Evolutionary conservation across 495 filamentous ascomycete genomes (phyloP).

Genomic region (Halenospora varia): DNA sequence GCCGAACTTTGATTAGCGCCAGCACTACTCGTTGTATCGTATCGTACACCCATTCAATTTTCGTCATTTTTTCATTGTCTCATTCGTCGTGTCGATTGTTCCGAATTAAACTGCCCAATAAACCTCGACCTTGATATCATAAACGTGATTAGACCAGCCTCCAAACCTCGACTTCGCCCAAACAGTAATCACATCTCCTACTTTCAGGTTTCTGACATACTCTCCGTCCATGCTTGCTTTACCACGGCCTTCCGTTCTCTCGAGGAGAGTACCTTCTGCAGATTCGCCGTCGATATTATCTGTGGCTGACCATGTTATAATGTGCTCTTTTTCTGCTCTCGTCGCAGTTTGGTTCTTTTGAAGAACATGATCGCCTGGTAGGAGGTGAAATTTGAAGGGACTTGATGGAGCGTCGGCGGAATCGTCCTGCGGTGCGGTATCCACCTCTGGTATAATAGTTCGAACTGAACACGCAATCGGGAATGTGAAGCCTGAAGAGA

Average conservation of each 20-base stretch:
- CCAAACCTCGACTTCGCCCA: constrained; percentile 62
- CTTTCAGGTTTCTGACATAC: constrained; percentile 50
- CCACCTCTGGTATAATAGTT: constrained; percentile 5
- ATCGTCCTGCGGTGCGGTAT: background rate
- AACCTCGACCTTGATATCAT: constrained; percentile 53
- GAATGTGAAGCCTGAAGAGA: background rate
- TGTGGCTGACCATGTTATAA: constrained; percentile 55
- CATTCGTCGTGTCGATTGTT: too few relatives aligned
- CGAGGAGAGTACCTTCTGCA: constrained; percentile 34
- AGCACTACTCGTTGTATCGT: too few relatives aligned
- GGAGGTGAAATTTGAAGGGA: constrained; percentile 34
- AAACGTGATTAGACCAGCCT: constrained; percentile 56
- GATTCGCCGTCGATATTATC: constrained; percentile 46
- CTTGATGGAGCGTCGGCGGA: background rate
- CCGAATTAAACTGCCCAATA: constrained; percentile 67
- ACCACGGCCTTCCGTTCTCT: constrained; percentile 45
- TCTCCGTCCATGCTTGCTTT: constrained; percentile 49
- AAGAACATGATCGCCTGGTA: constrained; percentile 38
- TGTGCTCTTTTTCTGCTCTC: constrained; percentile 32
- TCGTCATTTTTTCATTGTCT: too few relatives aligned
- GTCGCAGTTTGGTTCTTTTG: constrained; percentile 48
- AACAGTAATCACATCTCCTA: constrained; percentile 63
- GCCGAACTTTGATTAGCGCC: too few relatives aligned
- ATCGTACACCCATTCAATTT: too few relatives aligned
- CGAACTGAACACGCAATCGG: background rate